These are phyloP conservation scores for Pneumocystis oryctolagi DNA, from an alignment of 1,139 yeast species.

Conservation along the genomic window DNA sequence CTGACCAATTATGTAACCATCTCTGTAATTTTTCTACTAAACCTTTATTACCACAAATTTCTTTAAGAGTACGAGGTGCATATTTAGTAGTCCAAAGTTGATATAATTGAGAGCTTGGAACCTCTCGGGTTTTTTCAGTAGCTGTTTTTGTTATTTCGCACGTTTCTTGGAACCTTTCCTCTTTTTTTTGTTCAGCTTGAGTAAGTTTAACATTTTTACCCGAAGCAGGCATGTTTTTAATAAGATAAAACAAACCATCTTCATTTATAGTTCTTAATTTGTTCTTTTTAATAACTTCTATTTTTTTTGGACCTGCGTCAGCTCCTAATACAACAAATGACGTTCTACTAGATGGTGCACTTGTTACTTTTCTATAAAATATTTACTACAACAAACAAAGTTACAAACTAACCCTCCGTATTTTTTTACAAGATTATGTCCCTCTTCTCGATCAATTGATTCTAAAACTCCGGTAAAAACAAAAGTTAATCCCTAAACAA, in stretches of 20 bases:
- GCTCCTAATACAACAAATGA: constrained; percentile 81
- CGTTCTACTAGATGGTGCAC: constrained; percentile 74
- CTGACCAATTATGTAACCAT: constrained; percentile 74
- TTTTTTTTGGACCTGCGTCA: constrained; percentile 95
- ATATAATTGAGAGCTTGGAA: constrained; percentile 19
- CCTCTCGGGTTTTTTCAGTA: constrained; percentile 15
- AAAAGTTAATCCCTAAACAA: constrained; percentile 53
- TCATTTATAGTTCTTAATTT: constrained; percentile 73
- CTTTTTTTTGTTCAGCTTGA: constrained; percentile 51
- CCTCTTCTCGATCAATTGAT: constrained; percentile 56
- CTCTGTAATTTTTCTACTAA: constrained; percentile 46
- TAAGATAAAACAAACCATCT: constrained; percentile 64
- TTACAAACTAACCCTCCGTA: constrained; percentile 54
- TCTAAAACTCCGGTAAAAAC: constrained; percentile 90
- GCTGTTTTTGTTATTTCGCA: constrained; percentile 29
- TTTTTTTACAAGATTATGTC: constrained; percentile 60
- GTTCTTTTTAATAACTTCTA: constrained; percentile 58
- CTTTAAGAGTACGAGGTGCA: constrained; percentile 63
- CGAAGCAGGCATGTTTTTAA: constrained; percentile 71
- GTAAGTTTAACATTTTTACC: constrained; percentile 82
- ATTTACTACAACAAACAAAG: background rate
- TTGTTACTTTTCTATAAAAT: constrained; percentile 46
- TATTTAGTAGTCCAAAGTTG: constrained; percentile 79
- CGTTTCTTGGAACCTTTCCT: constrained; percentile 36
- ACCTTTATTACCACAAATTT: constrained; percentile 83